Conservation (phyloP, 176 grass and related monocot genomes). For the Cenchrus purpureus region DNA sequence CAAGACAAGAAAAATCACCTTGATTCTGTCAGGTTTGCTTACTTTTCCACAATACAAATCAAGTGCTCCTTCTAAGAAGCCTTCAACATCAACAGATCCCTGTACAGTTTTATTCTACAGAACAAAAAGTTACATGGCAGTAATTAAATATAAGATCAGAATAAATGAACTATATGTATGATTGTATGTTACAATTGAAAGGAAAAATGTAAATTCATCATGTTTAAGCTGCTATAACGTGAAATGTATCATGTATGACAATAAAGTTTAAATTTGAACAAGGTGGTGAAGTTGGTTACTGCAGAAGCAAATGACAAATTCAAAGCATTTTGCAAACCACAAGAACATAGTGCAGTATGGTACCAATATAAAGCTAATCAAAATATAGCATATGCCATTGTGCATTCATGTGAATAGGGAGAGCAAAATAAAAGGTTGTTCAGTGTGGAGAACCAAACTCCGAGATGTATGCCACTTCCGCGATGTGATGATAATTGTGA, state of each 20-base stretch:
- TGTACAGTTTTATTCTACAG: constrained; percentile 73
- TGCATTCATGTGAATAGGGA: no score
- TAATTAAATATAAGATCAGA: constrained; percentile 49
- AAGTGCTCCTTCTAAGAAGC: constrained; percentile 79
- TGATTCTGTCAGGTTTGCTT: constrained; percentile 70
- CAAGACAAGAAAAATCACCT: constrained; percentile 60
- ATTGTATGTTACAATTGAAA: neutral
- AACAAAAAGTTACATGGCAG: constrained; percentile 48
- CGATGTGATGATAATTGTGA: constrained; percentile 19
- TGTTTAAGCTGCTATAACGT: constrained; percentile 20
- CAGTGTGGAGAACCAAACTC: constrained; percentile 40
- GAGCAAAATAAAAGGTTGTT: constrained; percentile 14
- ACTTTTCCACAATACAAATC: constrained; percentile 67
- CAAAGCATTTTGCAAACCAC: neutral
- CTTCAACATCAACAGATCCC: constrained; percentile 78
- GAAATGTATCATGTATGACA: constrained; percentile 22
- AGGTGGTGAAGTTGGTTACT: constrained; percentile 13
- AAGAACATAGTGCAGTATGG: constrained; percentile 5
- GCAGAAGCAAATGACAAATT: constrained; percentile 25
- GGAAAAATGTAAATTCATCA: neutral
- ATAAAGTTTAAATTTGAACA: constrained; percentile 28
- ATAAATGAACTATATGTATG: constrained; percentile 29
- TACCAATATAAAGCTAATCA: constrained; percentile 18
- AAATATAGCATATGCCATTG: no score
- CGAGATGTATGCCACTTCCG: constrained; percentile 38